Percentiles rank a stretch among this genome's conserved stretches.
Evolutionary conservation across 345 rosid species (phyloP).

Genomic region (Arabidopsis suecica): DNA sequence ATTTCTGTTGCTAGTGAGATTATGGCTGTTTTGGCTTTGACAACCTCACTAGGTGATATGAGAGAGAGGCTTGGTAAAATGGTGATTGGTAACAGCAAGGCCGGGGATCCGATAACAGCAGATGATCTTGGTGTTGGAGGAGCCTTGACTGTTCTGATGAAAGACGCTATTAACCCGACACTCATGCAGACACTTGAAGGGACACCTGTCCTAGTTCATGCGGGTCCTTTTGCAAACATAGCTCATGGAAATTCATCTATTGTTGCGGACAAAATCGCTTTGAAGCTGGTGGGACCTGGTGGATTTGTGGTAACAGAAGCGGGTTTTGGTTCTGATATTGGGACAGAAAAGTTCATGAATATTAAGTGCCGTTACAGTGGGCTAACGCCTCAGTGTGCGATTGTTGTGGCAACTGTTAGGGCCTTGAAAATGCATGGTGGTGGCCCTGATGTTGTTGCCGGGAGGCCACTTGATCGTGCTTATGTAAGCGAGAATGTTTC

Average conservation of each 20-base stretch:
- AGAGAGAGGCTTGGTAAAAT: constrained; percentile 97
- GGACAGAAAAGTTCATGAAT: constrained; percentile 97
- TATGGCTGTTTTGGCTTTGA: constrained; percentile 99
- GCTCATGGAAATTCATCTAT: constrained; percentile 99
- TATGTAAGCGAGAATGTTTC: constrained; percentile 87
- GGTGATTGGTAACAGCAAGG: constrained; percentile 95
- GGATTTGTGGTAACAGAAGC: constrained; percentile 99
- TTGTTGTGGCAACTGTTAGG: constrained; percentile 95
- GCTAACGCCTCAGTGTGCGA: constrained; percentile 87
- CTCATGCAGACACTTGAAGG: constrained; percentile 99
- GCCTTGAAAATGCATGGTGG: constrained; percentile 99
- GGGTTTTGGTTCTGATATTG: constrained; percentile 97
- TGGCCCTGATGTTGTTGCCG: constrained; percentile 95
- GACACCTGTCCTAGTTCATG: constrained; percentile 96
- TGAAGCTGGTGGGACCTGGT: constrained; percentile 94
- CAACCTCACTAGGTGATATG: constrained; percentile 95
- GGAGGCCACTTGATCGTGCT: constrained; percentile 92
- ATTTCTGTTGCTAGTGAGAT: constrained; percentile 99
- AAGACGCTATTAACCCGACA: constrained; percentile 95
- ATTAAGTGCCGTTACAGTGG: constrained; percentile 94
- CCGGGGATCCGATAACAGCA: constrained; percentile 93
- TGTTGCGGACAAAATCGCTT: constrained; percentile 94
- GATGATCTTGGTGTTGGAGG: constrained; percentile 99
- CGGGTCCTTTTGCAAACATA: constrained; percentile 99
- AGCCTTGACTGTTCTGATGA: constrained; percentile 96